phyloP scores from a whole-genome alignment of 352 stramenopile genomes.

The Phytophthora agathidicida region DNA sequence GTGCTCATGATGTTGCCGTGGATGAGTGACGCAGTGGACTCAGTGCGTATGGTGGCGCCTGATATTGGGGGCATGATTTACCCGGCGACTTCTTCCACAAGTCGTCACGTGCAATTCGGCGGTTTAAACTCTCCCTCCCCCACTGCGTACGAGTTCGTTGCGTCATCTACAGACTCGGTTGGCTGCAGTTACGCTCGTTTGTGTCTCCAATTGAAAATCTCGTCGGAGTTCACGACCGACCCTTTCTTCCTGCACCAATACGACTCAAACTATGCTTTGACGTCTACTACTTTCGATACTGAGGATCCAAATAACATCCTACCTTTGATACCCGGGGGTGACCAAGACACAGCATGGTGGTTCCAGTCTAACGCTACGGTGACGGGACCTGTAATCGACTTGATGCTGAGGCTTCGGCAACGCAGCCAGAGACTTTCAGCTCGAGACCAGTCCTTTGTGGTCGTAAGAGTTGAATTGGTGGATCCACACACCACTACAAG shows the following conservation, averaged over 20 bases:
- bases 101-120: constrained; percentile 22
- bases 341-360: constrained; percentile 28
- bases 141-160: constrained; percentile 15
- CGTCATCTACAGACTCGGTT: neutral
- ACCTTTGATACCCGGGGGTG: constrained; percentile 20
- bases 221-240: constrained; percentile 30
- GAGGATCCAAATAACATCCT: constrained; percentile 8
- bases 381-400: constrained; percentile 22
- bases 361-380: constrained; percentile 27
- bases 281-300: constrained; percentile 35
- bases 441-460: constrained; percentile 38
- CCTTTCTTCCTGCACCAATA: constrained; percentile 40
- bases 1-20: too few species aligned
- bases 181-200: constrained; percentile 9
- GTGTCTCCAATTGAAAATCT: constrained; percentile 39
- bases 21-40: too few species aligned
- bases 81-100: constrained; percentile 18
- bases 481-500: constrained; percentile 7
- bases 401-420: constrained; percentile 43
- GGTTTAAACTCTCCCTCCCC: neutral
- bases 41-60: constrained; percentile 10
- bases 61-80: constrained; percentile 46
- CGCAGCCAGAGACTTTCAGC: constrained; percentile 35
- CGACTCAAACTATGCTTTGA: constrained; percentile 21
- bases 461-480: constrained; percentile 16